Evolutionary conservation across 1,284 basidiomycete genomes (phyloP).

Genomic region (Apiotrichum sp.): DNA sequence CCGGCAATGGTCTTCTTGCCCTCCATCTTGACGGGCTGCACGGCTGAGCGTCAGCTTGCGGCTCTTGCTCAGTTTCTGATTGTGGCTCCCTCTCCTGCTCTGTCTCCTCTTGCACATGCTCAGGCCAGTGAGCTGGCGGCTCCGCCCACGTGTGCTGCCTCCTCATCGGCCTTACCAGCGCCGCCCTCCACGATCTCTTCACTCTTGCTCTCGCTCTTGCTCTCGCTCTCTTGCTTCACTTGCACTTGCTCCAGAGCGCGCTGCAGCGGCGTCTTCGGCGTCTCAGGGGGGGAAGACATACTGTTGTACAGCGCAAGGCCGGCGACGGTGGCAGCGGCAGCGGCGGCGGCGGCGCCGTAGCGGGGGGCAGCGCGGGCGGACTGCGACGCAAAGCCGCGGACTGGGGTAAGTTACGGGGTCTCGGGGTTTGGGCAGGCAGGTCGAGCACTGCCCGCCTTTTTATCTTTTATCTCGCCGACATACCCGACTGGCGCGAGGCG

Average conservation of each 20-base stretch:
- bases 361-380: conserved; percentile 24
- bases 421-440: too few species aligned
- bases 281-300: conserved; percentile 14
- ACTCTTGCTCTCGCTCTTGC: too few species aligned
- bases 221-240: background rate
- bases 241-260: background rate
- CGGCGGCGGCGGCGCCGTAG: conserved; percentile 23
- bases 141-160: too few species aligned
- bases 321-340: conserved; percentile 28
- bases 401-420: conserved; percentile 10
- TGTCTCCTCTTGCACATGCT: too few species aligned
- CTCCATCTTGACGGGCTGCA: conserved; percentile 34
- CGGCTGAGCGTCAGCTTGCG: conserved; percentile 11
- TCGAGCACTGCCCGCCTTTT: too few species aligned
- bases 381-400: conserved; percentile 36
- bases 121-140: too few species aligned
- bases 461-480: conserved; percentile 2
- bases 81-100: too few species aligned
- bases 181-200: background rate
- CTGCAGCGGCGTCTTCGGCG: background rate
- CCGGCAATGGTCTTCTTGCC: conserved; percentile 48
- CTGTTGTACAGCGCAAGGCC: conserved; percentile 35
- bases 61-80: background rate
- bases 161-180: background rate
- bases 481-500: conserved; percentile 41